phyloP scores from a whole-genome alignment of 2,329 filamentous ascomycete species.

The Trichoderma sp. region DNA sequence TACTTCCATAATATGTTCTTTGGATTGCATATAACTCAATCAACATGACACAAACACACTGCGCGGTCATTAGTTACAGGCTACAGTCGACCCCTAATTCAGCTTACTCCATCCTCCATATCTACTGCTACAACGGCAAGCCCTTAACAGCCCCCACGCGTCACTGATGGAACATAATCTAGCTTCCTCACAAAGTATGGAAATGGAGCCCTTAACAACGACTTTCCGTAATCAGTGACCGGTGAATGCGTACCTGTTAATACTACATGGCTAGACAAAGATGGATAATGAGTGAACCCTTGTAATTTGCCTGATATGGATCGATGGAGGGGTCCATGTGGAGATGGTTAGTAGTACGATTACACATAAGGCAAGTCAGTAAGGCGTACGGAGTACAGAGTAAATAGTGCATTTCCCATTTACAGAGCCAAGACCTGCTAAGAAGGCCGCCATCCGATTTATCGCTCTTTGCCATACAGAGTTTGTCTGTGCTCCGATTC shows the following conservation, averaged over 20 bases:
- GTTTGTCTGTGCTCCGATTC: neutral
- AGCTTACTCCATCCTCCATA: neutral
- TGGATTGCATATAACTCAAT: neutral
- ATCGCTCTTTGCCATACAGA: neutral
- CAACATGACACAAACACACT: neutral
- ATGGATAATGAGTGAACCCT: neutral
- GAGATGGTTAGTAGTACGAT: neutral
- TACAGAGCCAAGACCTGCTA: neutral
- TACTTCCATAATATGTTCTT: neutral
- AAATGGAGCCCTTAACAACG: neutral
- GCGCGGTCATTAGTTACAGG: neutral
- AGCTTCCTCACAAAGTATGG: neutral
- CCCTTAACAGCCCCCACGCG: neutral
- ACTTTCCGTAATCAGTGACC: neutral
- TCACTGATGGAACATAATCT: neutral
- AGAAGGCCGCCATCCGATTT: neutral
- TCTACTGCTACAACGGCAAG: neutral
- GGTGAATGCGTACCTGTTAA: neutral
- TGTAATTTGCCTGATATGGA: neutral
- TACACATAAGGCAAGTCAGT: neutral
- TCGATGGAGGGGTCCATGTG: neutral
- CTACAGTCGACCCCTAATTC: neutral
- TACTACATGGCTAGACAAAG: neutral
- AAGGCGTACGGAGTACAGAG: neutral
- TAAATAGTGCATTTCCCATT: neutral